A percentile compares a stretch with the other conserved stretches of the same genome.
Conservation (phyloP, 805 yeast species). For the Yarrowia divulgata region DNA sequence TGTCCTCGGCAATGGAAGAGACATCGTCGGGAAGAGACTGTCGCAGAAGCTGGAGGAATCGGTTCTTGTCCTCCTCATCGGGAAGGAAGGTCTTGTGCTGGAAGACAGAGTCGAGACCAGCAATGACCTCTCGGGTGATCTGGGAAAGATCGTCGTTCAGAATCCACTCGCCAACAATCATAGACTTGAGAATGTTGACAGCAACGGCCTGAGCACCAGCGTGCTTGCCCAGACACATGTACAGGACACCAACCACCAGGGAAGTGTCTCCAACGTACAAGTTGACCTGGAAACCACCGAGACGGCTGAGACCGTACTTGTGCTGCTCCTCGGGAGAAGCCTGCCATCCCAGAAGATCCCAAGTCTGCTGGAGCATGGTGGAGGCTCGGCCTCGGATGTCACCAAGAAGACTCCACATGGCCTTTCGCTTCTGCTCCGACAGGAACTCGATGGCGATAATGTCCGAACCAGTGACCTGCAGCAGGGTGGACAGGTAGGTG, state of each 20-base stretch:
- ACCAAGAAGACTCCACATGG: constrained; percentile 68
- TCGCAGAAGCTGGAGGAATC: constrained; percentile 60
- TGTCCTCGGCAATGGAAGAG: constrained; percentile 55
- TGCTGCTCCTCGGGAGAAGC: constrained; percentile 60
- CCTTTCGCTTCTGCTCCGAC: constrained; percentile 74
- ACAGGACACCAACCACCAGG: constrained; percentile 67
- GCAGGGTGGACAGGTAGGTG: constrained; percentile 62
- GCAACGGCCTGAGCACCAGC: constrained; percentile 66
- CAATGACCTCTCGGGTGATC: constrained; percentile 67
- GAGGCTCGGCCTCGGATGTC: constrained; percentile 69
- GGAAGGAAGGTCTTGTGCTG: constrained; percentile 66
- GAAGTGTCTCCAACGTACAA: constrained; percentile 62
- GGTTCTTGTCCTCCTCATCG: constrained; percentile 59
- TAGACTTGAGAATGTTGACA: constrained; percentile 72
- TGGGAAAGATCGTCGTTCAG: constrained; percentile 64
- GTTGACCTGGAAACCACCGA: constrained; percentile 76
- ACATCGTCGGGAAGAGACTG: constrained; percentile 69
- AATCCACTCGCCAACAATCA: constrained; percentile 70
- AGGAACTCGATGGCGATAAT: constrained; percentile 74
- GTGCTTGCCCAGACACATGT: constrained; percentile 73
- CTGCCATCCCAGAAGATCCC: constrained; percentile 78
- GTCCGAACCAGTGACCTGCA: constrained; percentile 68
- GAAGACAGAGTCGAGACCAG: constrained; percentile 71
- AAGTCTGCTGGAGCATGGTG: constrained; percentile 61
- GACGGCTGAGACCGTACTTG: constrained; percentile 65